Evolutionary conservation across 495 filamentous ascomycete genomes (phyloP), one percentile per base, ranked within the genome.

Genomic region (Aspergillus biplanus): DNA sequence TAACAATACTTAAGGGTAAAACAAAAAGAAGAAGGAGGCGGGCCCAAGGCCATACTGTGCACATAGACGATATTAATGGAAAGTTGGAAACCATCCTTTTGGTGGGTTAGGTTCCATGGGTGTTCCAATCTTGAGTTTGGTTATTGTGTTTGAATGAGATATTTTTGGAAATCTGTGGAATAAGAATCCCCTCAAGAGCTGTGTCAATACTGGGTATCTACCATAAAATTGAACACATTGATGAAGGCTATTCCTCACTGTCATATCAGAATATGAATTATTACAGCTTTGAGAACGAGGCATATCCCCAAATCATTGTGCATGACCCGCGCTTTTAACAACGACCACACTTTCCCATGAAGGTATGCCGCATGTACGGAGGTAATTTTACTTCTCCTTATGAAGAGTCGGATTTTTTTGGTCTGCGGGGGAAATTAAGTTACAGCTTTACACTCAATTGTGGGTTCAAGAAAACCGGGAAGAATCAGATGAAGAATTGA

Each of bases 161-260:
- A 50, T 50, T 50, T 50, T 50, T 50, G 48, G 48, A 50, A 50
- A 50, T 27, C 21, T 27, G 21, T 27, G 21, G 21, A 27, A 27
- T 2, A 27, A 27, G 21, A 27, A 27, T 27, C 21, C 21, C 21
- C 21, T 27, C 21, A 27, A 27, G 21, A 27, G 21, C 21, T 27
- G 21, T 27, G 21, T 27, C 21, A 27, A 27, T 27, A 27, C 39
- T 44, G 3, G 39, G 7, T 44, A 44, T 44, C 39, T 44, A 44
- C 21, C 21, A 27, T 27, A 27, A 27, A 27, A 27, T 27, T 27
- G 21, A 27, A 27, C 21, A 27, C 21, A 27, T 27, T 2, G 21
- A 27, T 27, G 21, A 27, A 27, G 21, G 21, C 21, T 27, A 27
- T 27, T 27, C 2, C 21, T 27, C 21, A 2, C 21, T 27, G 21